phyloP scores from a whole-genome alignment of 805 yeast genomes.

The Jamesozyma gamospora region DNA sequence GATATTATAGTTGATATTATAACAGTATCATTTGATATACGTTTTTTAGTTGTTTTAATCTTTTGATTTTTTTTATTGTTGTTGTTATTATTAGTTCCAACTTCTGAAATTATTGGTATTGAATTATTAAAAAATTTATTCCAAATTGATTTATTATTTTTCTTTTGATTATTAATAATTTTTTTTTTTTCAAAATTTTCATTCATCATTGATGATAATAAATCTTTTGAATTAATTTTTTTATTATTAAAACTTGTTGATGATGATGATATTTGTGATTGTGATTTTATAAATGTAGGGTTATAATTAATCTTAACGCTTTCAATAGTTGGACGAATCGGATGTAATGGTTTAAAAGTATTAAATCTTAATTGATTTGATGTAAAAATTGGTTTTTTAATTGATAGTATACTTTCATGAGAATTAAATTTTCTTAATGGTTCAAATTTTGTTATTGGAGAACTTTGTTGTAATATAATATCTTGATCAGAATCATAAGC shows the following conservation, averaged over 20 bases:
- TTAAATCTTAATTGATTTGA: constrained; percentile 5
- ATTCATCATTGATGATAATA: constrained; percentile 6
- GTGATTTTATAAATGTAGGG: constrained; percentile 2
- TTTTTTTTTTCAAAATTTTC: neutral
- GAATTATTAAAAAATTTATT: constrained; percentile 9
- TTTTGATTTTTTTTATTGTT: neutral
- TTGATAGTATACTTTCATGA: constrained; percentile 27
- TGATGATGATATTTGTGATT: neutral
- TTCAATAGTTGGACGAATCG: neutral
- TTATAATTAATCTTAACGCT: constrained; percentile 1
- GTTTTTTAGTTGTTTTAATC: neutral
- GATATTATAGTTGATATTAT: constrained; percentile 4
- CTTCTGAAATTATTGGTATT: constrained; percentile 4
- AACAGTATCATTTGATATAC: constrained; percentile 1
- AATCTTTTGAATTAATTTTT: constrained; percentile 8
- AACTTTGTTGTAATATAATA: constrained; percentile 5
- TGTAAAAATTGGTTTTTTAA: constrained; percentile 1
- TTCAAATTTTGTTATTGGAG: constrained; percentile 4
- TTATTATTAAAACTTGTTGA: neutral
- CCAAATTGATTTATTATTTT: constrained; percentile 10
- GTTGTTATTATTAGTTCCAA: neutral
- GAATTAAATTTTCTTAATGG: constrained; percentile 26
- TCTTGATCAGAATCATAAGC: constrained; percentile 7
- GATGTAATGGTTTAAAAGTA: constrained; percentile 1
- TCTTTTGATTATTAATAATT: neutral